Evolutionary conservation across 345 rosid genomes (phyloP).

Genomic region (Eutrema heterophyllum): DNA sequence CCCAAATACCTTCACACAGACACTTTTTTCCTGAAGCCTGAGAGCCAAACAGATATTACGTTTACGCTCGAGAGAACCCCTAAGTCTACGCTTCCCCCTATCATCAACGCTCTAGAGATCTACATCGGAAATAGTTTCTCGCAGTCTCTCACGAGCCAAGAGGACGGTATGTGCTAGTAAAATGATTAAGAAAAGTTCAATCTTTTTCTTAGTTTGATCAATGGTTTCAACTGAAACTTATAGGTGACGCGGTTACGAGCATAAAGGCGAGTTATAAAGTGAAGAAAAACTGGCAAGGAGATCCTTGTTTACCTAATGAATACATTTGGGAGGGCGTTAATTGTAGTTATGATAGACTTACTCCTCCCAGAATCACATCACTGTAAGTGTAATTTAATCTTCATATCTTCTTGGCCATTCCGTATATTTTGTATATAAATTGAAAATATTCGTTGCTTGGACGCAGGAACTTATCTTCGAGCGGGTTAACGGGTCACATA

Average conservation of each 20-base stretch:
- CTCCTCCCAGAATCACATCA: constrained; percentile 37
- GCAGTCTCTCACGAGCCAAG: constrained; percentile 21
- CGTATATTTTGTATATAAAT: background rate
- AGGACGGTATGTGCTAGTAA: constrained; percentile 29
- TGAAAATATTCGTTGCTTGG: background rate
- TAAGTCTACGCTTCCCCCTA: constrained; percentile 29
- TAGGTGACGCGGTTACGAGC: constrained; percentile 33
- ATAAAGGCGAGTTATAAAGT: constrained; percentile 36
- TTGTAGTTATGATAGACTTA: constrained; percentile 25
- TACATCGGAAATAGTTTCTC: constrained; percentile 9
- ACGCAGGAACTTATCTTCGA: constrained; percentile 31
- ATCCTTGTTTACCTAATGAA: constrained; percentile 38
- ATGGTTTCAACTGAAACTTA: background rate
- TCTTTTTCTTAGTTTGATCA: background rate
- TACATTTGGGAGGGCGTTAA: constrained; percentile 40
- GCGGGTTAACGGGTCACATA: constrained; percentile 34
- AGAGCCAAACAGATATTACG: background rate
- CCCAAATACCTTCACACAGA: constrained; percentile 27
- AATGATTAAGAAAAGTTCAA: background rate
- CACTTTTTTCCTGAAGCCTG: constrained; percentile 19
- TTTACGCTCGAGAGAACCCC: constrained; percentile 19
- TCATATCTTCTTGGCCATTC: background rate
- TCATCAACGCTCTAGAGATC: constrained; percentile 36
- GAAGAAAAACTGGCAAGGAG: constrained; percentile 47
- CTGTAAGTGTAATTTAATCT: constrained; percentile 31